Evolutionary conservation across 331 rosid species (phyloP).

Genomic region (Arachis monticola): DNA sequence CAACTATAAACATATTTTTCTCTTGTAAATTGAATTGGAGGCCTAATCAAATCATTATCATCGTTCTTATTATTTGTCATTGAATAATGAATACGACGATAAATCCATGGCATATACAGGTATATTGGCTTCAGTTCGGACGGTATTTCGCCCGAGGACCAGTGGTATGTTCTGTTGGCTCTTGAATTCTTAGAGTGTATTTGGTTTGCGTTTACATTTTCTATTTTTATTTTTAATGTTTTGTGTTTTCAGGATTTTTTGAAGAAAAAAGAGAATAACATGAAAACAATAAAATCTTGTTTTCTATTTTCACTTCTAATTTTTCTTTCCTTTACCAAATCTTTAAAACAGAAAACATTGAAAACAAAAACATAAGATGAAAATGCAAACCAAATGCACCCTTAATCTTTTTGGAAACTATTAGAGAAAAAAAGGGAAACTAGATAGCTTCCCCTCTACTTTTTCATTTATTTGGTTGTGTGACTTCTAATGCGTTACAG

Average conservation of each 20-base stretch:
- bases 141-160: conserved; percentile 94
- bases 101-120: conserved; percentile 56
- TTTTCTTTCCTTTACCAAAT: too few species aligned
- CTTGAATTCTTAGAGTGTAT: neutral
- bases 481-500: conserved; percentile 53
- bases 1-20: neutral
- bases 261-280: too few species aligned
- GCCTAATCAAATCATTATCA: conserved; percentile 1
- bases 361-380: too few species aligned
- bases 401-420: neutral
- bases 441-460: neutral
- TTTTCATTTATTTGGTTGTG: conserved; percentile 17
- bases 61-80: conserved; percentile 13
- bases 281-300: too few species aligned
- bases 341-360: too few species aligned
- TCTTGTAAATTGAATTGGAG: conserved; percentile 18
- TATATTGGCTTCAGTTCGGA: conserved; percentile 97
- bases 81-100: conserved; percentile 8
- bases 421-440: neutral
- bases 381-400: too few species aligned
- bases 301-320: too few species aligned
- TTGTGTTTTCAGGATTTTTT: too few species aligned
- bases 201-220: too few species aligned
- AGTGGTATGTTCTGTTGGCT: conserved; percentile 62
- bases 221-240: too few species aligned